phyloP scores from a whole-genome alignment of 2,329 filamentous ascomycete genomes.

The Beauveria varroae region DNA sequence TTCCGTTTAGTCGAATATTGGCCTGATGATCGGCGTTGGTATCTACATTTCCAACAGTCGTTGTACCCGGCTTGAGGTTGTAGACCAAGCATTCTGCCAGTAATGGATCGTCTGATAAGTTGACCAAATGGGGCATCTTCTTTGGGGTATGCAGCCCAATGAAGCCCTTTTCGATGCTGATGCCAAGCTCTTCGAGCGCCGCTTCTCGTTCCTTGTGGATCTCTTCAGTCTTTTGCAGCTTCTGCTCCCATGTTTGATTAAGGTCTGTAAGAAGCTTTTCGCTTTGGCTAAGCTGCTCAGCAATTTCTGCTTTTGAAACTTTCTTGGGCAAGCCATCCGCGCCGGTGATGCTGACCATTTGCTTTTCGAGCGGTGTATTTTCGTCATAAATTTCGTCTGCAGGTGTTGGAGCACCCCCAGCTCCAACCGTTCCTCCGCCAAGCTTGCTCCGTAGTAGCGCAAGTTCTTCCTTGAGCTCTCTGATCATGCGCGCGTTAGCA shows the following conservation, averaged over 20 bases:
- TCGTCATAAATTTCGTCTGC: conserved; percentile 83
- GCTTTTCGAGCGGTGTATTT: conserved; percentile 86
- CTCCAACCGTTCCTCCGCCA: conserved; percentile 44
- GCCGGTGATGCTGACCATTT: conserved; percentile 90
- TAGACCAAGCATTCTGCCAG: conserved; percentile 95
- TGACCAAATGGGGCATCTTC: conserved; percentile 98
- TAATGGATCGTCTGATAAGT: conserved; percentile 88
- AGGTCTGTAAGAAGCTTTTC: conserved; percentile 94
- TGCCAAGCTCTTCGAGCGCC: conserved; percentile 90
- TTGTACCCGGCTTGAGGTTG: conserved; percentile 92
- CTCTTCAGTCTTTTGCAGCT: conserved; percentile 86
- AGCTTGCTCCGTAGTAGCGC: conserved; percentile 81
- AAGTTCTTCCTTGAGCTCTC: conserved; percentile 93
- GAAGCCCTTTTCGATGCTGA: conserved; percentile 98
- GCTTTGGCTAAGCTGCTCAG: conserved; percentile 89
- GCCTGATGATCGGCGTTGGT: conserved; percentile 66
- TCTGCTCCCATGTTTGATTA: conserved; percentile 98
- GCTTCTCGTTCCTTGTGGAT: conserved; percentile 97
- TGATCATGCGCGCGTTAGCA: conserved; percentile 96
- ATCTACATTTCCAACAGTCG: conserved; percentile 90
- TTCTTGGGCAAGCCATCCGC: conserved; percentile 83
- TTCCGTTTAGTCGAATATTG: conserved; percentile 90
- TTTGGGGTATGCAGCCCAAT: conserved; percentile 93
- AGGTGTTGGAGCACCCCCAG: conserved; percentile 41
- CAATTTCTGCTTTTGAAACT: conserved; percentile 96